Conservation (phyloP, 306 rosid species). For the Cicer cuneatum region DNA sequence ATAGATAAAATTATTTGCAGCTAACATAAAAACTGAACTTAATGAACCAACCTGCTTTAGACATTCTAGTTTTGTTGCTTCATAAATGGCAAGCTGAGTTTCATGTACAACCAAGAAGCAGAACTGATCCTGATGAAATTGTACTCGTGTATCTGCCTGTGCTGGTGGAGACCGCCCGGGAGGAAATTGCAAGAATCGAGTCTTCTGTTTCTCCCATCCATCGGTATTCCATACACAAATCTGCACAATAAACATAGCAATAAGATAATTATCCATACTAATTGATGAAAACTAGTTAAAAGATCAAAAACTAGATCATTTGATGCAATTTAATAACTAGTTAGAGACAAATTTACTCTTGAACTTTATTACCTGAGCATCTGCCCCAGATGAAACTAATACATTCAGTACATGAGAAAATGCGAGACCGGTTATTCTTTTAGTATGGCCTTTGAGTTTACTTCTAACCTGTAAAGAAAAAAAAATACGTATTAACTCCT, state of each 20-base stretch:
- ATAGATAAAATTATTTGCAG: constrained; percentile 29
- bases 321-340: constrained; percentile 5
- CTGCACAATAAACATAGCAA: constrained; percentile 49
- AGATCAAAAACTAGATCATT: constrained; percentile 10
- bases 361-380: constrained; percentile 76
- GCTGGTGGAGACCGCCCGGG: constrained; percentile 78
- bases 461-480: constrained; percentile 78
- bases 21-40: constrained; percentile 1
- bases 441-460: constrained; percentile 96
- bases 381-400: constrained; percentile 96
- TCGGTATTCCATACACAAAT: constrained; percentile 91
- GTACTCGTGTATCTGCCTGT: constrained; percentile 95
- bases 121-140: constrained; percentile 89
- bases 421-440: constrained; percentile 94
- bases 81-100: constrained; percentile 94
- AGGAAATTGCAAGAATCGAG: constrained; percentile 80
- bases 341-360: constrained; percentile 17
- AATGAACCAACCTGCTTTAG: constrained; percentile 67
- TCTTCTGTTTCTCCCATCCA: constrained; percentile 96
- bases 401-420: constrained; percentile 86
- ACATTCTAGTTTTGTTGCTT: constrained; percentile 82
- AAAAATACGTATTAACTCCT: constrained; percentile 32
- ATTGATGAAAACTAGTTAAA: constrained; percentile 33
- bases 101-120: constrained; percentile 93
- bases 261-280: constrained; percentile 28